Evolutionary conservation across 2,329 filamentous ascomycete genomes (phyloP).

Genomic region (Penicillium sp.): DNA sequence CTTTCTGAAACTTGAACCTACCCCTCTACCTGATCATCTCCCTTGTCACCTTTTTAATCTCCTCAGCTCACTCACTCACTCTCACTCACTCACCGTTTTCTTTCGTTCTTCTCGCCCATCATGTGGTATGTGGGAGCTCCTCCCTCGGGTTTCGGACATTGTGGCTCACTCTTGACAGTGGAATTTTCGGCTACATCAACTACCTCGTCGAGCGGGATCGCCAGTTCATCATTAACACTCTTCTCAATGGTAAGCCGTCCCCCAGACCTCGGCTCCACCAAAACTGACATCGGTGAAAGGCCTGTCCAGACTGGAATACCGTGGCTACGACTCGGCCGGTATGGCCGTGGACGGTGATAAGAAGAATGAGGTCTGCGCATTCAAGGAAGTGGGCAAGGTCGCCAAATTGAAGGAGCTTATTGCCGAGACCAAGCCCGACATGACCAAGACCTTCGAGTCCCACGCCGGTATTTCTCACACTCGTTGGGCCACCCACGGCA

Average conservation of each 20-base stretch:
- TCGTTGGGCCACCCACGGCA: conserved; percentile 96
- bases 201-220: conserved; percentile 99
- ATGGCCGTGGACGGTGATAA: conserved; percentile 96
- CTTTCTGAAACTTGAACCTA: conserved; percentile 3
- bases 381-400: conserved; percentile 99
- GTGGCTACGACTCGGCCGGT: conserved; percentile 97
- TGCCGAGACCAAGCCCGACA: conserved; percentile 75
- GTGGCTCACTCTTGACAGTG: conserved; percentile 28
- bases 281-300: conserved; percentile 52
- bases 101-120: conserved; percentile 16
- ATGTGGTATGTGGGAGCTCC: conserved; percentile 35
- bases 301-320: conserved; percentile 93
- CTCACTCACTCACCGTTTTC: not conserved
- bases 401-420: conserved; percentile 94
- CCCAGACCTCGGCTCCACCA: not conserved
- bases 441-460: conserved; percentile 92
- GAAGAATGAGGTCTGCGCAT: conserved; percentile 95
- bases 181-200: conserved; percentile 88
- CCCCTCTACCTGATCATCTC: not conserved
- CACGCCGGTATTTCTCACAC: conserved; percentile 99
- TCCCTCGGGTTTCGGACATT: not conserved
- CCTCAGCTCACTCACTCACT: not conserved
- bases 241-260: conserved; percentile 74
- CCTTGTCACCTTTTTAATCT: conserved; percentile 1
- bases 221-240: conserved; percentile 90